A percentile compares a stretch with the other conserved stretches of the same genome.
Conservation (phyloP, 2,329 filamentous ascomycete genomes). For the Epichloe uncinata region DNA sequence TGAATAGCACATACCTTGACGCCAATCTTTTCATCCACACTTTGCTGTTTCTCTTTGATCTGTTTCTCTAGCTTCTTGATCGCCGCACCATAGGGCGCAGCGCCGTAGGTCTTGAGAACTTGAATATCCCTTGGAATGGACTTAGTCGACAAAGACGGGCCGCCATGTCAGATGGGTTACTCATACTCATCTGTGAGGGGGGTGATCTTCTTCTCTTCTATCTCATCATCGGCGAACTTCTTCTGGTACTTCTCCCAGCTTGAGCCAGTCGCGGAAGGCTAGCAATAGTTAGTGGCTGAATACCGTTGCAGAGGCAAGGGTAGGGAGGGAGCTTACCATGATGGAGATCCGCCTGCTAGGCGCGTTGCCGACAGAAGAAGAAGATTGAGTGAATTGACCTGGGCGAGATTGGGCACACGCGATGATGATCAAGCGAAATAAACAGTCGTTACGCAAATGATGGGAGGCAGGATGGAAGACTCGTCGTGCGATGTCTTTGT, state of each 20-base stretch:
- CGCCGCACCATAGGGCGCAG: constrained; percentile 83
- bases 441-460: neutral
- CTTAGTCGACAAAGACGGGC: constrained; percentile 12
- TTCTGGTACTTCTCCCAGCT: constrained; percentile 99
- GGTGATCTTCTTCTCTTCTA: constrained; percentile 99
- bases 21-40: constrained; percentile 97
- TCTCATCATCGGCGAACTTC: constrained; percentile 89
- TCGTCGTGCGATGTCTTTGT: constrained; percentile 8
- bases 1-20: constrained; percentile 44
- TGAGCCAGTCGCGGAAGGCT: constrained; percentile 88
- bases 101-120: constrained; percentile 97
- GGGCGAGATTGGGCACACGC: neutral
- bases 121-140: constrained; percentile 69
- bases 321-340: constrained; percentile 24
- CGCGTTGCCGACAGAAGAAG: constrained; percentile 8
- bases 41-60: constrained; percentile 98
- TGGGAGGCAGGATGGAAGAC: neutral
- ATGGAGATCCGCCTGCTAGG: constrained; percentile 20
- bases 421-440: neutral
- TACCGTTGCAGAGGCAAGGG: neutral
- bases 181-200: constrained; percentile 90
- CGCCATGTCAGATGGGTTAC: neutral
- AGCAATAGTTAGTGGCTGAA: constrained; percentile 18
- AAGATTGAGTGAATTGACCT: neutral
- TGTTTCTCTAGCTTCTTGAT: constrained; percentile 97